A percentile compares a stretch with the other conserved stretches of the same genome.
Conservation (phyloP, 2,329 filamentous ascomycete genomes). For the Sporothrix brasiliensis region DNA sequence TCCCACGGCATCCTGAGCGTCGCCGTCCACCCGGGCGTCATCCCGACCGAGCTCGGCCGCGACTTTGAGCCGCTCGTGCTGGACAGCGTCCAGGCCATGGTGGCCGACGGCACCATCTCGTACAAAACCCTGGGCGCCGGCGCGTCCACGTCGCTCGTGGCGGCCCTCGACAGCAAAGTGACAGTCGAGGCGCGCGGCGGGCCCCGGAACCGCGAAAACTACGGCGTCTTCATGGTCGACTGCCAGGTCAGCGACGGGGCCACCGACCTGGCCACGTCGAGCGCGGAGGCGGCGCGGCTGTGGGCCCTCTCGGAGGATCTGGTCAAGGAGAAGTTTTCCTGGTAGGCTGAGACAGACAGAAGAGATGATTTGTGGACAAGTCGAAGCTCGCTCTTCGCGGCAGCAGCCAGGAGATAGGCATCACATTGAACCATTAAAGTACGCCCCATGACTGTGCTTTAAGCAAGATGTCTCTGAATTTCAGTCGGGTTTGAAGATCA, state of each 20-base stretch:
- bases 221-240: slow-evolving; percentile 45
- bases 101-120: neutral
- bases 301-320: slow-evolving; percentile 49
- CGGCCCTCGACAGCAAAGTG: slow-evolving; percentile 44
- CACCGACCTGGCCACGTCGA: slow-evolving; percentile 21
- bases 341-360: slow-evolving; percentile 5
- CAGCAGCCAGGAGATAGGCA: no score
- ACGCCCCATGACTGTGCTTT: no score
- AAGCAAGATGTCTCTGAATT: no score
- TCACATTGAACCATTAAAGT: no score
- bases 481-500: no score
- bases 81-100: neutral
- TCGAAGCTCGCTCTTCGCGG: no score
- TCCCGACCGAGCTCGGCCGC: slow-evolving; percentile 26
- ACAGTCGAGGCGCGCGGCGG: slow-evolving; percentile 42
- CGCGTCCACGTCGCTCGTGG: slow-evolving; percentile 48
- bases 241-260: slow-evolving; percentile 43
- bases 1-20: slow-evolving; percentile 43
- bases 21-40: slow-evolving; percentile 31
- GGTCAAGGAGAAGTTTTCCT: slow-evolving; percentile 45
- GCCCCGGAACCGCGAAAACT: slow-evolving; percentile 14
- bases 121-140: slow-evolving; percentile 42
- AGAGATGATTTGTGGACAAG: neutral
- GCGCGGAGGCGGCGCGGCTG: slow-evolving; percentile 44
- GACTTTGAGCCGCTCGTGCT: neutral